phyloP scores from a whole-genome alignment of 2,329 filamentous ascomycete genomes.

The Colletotrichum ledebouriae region DNA sequence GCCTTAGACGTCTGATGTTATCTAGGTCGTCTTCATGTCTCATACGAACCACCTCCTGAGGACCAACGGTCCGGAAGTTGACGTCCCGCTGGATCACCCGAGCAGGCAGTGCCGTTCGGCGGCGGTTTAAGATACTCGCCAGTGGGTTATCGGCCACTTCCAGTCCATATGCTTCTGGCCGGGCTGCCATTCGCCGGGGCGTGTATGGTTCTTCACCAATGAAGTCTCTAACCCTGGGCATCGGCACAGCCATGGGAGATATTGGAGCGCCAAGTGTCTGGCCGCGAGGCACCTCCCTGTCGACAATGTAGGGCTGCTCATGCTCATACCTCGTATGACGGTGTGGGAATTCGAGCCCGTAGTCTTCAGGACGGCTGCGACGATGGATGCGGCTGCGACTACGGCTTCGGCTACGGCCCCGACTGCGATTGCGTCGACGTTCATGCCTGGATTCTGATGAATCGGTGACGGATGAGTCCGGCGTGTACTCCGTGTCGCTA shows the following conservation, averaged over 20 bases:
- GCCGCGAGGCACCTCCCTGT: constrained; percentile 8
- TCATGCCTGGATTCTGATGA: constrained; percentile 26
- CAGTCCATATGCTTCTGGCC: constrained; percentile 8
- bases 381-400: constrained; percentile 32
- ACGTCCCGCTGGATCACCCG: constrained; percentile 33
- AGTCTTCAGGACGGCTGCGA: constrained; percentile 40
- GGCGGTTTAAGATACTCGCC: constrained; percentile 18
- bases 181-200: constrained; percentile 13
- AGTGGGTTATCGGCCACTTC: constrained; percentile 4
- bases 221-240: constrained; percentile 1
- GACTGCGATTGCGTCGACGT: constrained; percentile 12
- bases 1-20: constrained; percentile 19
- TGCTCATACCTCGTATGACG: constrained; percentile 29
- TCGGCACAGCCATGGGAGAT: constrained; percentile 9
- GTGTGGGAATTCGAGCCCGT: constrained; percentile 36
- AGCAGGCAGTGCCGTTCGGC: constrained; percentile 8
- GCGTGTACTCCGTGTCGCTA: constrained; percentile 39
- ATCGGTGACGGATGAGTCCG: constrained; percentile 43
- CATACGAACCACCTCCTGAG: constrained; percentile 34
- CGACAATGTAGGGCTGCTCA: constrained; percentile 28
- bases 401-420: constrained; percentile 20
- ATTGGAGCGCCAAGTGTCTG: constrained; percentile 9
- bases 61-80: constrained; percentile 18
- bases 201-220: constrained; percentile 13
- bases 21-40: constrained; percentile 39